phyloP scores from a whole-genome alignment of 2,329 filamentous ascomycete species.

The Aspergillus piperis region DNA sequence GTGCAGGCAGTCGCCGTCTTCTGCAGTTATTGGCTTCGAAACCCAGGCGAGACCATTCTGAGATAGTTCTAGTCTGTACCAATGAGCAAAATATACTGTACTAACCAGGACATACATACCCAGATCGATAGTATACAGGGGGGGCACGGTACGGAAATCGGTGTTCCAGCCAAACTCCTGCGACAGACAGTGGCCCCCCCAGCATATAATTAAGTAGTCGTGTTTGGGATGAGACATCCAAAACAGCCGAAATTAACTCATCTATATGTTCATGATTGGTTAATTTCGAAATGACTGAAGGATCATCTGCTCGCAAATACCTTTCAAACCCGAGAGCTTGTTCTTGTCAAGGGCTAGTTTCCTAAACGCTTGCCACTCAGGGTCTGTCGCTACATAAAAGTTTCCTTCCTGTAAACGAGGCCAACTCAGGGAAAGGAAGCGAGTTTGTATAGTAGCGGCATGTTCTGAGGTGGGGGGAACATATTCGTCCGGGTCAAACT shows the following conservation, averaged over 20 bases:
- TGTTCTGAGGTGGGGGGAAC: conserved; percentile 1
- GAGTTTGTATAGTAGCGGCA: conserved; percentile 46
- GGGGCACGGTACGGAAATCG: conserved; percentile 62
- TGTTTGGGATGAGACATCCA: conserved; percentile 46
- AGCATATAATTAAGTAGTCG: conserved; percentile 47
- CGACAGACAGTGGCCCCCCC: conserved; percentile 53
- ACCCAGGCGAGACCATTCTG: conserved; percentile 30
- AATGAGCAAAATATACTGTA: conserved; percentile 12
- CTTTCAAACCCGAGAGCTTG: conserved; percentile 51
- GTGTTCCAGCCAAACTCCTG: conserved; percentile 62
- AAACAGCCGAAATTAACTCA: conserved; percentile 49
- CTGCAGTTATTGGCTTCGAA: conserved; percentile 29
- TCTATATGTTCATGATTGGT: conserved; percentile 36
- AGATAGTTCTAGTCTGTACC: conserved; percentile 30
- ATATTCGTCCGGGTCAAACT: neutral
- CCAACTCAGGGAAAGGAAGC: conserved; percentile 65
- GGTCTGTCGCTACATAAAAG: conserved; percentile 48
- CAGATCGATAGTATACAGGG: conserved; percentile 60
- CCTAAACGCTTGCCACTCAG: conserved; percentile 65
- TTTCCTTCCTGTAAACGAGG: conserved; percentile 37
- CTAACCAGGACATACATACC: conserved; percentile 48
- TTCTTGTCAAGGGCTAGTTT: conserved; percentile 58
- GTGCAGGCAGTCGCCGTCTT: conserved; percentile 33
- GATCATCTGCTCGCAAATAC: conserved; percentile 30
- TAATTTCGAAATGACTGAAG: neutral